phyloP scores from a whole-genome alignment of 345 rosid genomes.

The Excoecaria agallocha region DNA sequence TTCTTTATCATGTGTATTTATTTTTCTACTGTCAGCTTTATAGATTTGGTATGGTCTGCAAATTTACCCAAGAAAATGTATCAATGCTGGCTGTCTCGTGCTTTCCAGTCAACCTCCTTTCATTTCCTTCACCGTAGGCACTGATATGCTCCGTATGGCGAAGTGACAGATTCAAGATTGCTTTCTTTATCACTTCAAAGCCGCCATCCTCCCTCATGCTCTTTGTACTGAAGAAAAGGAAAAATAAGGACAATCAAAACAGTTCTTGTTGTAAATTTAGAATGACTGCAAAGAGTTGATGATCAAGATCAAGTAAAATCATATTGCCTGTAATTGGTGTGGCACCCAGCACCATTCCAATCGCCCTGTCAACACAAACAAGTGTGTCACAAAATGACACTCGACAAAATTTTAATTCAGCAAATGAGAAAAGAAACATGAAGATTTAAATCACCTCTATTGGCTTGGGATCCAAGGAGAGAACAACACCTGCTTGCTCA shows the following conservation, averaged over 20 bases:
- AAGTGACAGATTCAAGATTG: conserved; percentile 83
- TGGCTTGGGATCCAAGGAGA: conserved; percentile 89
- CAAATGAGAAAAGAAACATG: not conserved
- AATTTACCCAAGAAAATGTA: conserved; percentile 88
- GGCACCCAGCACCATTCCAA: conserved; percentile 99
- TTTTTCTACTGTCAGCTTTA: not conserved
- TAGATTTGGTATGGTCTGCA: conserved; percentile 2
- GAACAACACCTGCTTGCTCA: conserved; percentile 94
- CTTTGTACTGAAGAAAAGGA: conserved; percentile 61
- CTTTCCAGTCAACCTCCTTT: conserved; percentile 93
- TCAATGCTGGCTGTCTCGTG: conserved; percentile 93
- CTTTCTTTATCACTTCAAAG: conserved; percentile 80
- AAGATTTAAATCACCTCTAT: conserved; percentile 53
- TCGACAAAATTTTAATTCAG: not conserved
- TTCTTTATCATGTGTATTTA: not conserved
- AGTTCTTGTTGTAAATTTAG: not conserved
- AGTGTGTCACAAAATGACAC: not conserved
- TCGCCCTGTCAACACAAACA: conserved; percentile 57
- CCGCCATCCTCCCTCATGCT: conserved; percentile 97
- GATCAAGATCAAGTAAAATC: not conserved
- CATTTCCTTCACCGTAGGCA: conserved; percentile 98
- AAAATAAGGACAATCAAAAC: not conserved
- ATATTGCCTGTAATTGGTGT: conserved; percentile 77
- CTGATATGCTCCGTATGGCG: conserved; percentile 86
- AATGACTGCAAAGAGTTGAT: not conserved